Evolutionary conservation across 2,329 filamentous ascomycete genomes (phyloP).

Genomic region (Diatrype stigma): DNA sequence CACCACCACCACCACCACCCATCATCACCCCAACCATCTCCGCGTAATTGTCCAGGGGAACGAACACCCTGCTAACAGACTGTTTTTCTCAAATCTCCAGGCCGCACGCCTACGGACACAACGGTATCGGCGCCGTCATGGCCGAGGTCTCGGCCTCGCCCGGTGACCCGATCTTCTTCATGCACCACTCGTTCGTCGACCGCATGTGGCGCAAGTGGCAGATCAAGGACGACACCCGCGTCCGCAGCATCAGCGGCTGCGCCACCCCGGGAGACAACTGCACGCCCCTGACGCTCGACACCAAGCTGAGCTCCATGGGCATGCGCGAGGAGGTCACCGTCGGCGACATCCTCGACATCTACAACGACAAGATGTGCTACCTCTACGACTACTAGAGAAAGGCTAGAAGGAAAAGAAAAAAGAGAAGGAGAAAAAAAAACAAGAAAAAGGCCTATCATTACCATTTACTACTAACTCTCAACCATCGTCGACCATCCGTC

Average conservation of each 20-base stretch:
- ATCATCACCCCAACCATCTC: too few species aligned
- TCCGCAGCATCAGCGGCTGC: conserved; percentile 26
- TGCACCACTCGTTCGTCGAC: conserved; percentile 32
- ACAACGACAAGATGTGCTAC: conserved; percentile 27
- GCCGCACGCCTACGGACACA: conserved; percentile 32
- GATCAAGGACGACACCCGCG: conserved; percentile 23
- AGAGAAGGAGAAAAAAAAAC: too few species aligned
- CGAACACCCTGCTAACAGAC: conserved; percentile 9
- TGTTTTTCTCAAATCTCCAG: conserved; percentile 15
- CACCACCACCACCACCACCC: too few species aligned
- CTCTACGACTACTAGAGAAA: conserved; percentile 25
- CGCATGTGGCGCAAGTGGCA: conserved; percentile 31
- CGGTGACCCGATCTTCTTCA: conserved; percentile 31
- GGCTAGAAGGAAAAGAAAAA: not conserved
- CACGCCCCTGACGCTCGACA: conserved; percentile 22
- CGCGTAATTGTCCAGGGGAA: not conserved
- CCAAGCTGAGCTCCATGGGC: conserved; percentile 22
- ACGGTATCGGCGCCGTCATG: conserved; percentile 33
- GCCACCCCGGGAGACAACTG: conserved; percentile 21
- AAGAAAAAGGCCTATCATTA: too few species aligned
- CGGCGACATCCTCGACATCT: conserved; percentile 22
- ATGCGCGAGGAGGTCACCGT: conserved; percentile 22
- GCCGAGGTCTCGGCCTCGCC: conserved; percentile 29
- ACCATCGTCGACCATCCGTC: too few species aligned
- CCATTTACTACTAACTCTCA: too few species aligned